phyloP scores from a whole-genome alignment of 2,329 filamentous ascomycete genomes.

The Claviceps sp. region DNA sequence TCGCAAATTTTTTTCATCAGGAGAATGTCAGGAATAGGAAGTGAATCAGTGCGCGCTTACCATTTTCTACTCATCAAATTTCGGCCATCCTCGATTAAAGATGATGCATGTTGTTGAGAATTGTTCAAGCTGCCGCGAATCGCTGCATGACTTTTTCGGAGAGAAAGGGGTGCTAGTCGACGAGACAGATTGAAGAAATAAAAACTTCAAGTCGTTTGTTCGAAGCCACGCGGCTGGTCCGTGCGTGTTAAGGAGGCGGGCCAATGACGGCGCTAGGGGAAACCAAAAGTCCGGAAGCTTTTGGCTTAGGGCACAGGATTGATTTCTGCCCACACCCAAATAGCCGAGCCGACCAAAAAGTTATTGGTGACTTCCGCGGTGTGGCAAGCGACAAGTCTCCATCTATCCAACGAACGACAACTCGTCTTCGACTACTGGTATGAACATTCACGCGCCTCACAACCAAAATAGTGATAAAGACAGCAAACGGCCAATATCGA shows the following conservation, averaged over 20 bases:
- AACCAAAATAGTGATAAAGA: neutral
- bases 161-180: fast-evolving
- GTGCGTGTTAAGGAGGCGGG: neutral
- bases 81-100: neutral
- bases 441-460: conserved; percentile 13
- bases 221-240: neutral
- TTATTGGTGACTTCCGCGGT: conserved; percentile 25
- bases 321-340: conserved; percentile 27
- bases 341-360: conserved; percentile 28
- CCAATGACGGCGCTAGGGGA: conserved; percentile 10
- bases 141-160: neutral
- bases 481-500: neutral
- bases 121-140: neutral
- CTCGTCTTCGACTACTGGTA: conserved; percentile 27
- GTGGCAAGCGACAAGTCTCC: conserved; percentile 21
- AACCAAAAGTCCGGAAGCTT: conserved; percentile 18
- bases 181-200: neutral
- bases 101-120: neutral
- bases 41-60: neutral
- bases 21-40: conserved; percentile 10
- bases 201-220: neutral
- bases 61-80: neutral
- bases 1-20: conserved; percentile 99
- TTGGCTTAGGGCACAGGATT: conserved; percentile 28
- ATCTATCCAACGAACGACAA: conserved; percentile 24